phyloP scores from a whole-genome alignment of 2,329 filamentous ascomycete species.

The Alternaria sp. region DNA sequence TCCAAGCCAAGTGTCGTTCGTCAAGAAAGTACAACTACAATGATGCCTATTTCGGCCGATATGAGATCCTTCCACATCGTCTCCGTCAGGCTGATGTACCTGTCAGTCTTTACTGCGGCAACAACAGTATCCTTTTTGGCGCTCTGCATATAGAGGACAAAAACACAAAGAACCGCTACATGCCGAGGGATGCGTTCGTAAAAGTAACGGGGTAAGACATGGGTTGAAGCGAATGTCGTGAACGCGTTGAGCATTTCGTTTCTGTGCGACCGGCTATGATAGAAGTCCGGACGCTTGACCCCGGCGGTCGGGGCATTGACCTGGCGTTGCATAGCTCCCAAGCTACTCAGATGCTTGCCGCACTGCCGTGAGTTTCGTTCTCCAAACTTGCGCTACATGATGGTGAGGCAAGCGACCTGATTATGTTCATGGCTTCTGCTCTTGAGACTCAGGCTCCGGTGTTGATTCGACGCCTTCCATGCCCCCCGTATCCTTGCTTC shows the following conservation, averaged over 20 bases:
- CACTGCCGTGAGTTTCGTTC: not conserved
- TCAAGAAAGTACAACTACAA: constrained; percentile 17
- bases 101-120: not conserved
- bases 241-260: constrained; percentile 3
- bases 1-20: constrained; percentile 12
- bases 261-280: not conserved
- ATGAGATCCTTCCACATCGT: not conserved
- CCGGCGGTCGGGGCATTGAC: not conserved
- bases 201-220: constrained; percentile 4
- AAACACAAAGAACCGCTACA: constrained; percentile 1
- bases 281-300: not conserved
- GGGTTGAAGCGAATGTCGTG: constrained; percentile 6
- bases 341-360: not conserved
- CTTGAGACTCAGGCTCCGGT: constrained; percentile 22
- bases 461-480: constrained; percentile 42
- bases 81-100: not conserved
- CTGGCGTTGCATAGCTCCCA: not conserved
- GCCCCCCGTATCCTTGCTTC: constrained; percentile 28
- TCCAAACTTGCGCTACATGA: not conserved
- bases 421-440: constrained; percentile 22
- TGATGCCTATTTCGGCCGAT: not conserved
- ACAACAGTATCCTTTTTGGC: not conserved
- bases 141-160: not conserved
- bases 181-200: constrained; percentile 1
- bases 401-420: not conserved